A percentile compares a stretch with the other conserved stretches of the same genome.
phyloP scores from a whole-genome alignment of 2,329 filamentous ascomycete genomes.

The Pseudogymnoascus sp. region DNA sequence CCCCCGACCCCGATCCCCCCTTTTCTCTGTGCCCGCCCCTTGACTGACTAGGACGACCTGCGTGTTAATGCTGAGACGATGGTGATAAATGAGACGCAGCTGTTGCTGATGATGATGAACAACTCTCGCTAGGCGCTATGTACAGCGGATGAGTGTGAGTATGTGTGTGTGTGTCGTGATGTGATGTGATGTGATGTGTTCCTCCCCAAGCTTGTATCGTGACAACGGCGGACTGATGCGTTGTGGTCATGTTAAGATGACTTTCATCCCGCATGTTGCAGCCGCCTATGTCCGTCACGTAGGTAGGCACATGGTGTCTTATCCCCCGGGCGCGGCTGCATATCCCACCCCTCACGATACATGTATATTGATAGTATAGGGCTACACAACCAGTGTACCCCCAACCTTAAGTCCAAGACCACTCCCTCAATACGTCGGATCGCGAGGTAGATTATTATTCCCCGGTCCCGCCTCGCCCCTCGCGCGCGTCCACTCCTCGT shows the following conservation, averaged over 20 bases:
- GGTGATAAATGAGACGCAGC: neutral
- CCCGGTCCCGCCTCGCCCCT: slow-evolving; percentile 35
- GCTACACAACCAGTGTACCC: neutral
- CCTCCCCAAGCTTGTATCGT: neutral
- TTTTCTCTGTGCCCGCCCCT: too few relatives aligned
- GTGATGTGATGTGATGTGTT: neutral
- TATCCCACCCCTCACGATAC: neutral
- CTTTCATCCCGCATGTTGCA: neutral
- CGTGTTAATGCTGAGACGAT: neutral
- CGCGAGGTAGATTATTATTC: neutral
- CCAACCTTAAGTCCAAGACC: neutral
- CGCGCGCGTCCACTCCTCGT: slow-evolving; percentile 43
- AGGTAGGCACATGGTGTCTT: neutral
- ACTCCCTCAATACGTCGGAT: neutral
- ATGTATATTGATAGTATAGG: too few relatives aligned
- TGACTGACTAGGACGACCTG: neutral
- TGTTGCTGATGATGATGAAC: too few relatives aligned
- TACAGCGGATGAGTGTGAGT: neutral
- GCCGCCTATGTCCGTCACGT: neutral
- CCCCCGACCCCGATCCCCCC: too few relatives aligned
- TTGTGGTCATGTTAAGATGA: neutral
- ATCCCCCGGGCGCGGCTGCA: neutral
- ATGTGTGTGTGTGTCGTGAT: neutral
- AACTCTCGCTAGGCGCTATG: neutral
- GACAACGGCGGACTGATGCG: neutral